Conservation (phyloP, 495 filamentous ascomycete species). For the Penicillium chermesinum region DNA sequence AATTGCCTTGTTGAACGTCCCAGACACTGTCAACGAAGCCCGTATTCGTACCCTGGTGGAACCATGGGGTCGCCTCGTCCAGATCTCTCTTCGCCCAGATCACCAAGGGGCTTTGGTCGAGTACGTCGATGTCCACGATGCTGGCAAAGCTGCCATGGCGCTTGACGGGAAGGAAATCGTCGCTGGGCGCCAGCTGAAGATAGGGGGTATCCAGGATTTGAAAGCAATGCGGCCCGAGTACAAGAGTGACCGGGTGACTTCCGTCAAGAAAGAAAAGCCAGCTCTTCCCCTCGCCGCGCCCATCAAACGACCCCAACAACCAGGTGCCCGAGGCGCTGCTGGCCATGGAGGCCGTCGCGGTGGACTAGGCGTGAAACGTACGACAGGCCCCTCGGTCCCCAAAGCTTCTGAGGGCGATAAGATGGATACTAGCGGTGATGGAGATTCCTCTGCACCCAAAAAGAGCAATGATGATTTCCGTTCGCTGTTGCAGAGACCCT, state of each 20-base stretch:
- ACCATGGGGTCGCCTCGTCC: slow-evolving; percentile 49
- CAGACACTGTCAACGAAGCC: slow-evolving; percentile 62
- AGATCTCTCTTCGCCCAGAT: slow-evolving; percentile 58
- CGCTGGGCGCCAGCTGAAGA: slow-evolving; percentile 57
- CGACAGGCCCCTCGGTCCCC: slow-evolving; percentile 10
- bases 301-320: slow-evolving; percentile 54
- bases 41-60: slow-evolving; percentile 58
- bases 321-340: slow-evolving; percentile 19
- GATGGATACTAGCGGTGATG: slow-evolving; percentile 28
- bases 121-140: slow-evolving; percentile 61
- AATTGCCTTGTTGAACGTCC: slow-evolving; percentile 54
- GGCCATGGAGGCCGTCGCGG: slow-evolving; percentile 45
- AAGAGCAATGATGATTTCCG: slow-evolving; percentile 91
- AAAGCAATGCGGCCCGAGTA: slow-evolving; percentile 54
- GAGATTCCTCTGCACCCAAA: slow-evolving; percentile 22
- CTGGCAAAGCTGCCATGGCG: slow-evolving; percentile 68
- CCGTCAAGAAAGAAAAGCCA: slow-evolving; percentile 38
- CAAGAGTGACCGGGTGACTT: slow-evolving; percentile 45
- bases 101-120: slow-evolving; percentile 88
- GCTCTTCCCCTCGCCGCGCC: slow-evolving; percentile 49
- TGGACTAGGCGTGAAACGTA: slow-evolving; percentile 53
- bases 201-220: slow-evolving; percentile 67
- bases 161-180: slow-evolving; percentile 68
- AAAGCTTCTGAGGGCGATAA: slow-evolving; percentile 27
- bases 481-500: slow-evolving; percentile 56